A percentile compares a stretch with the other conserved stretches of the same genome.
Evolutionary conservation across 2,329 filamentous ascomycete genomes (phyloP).

Genomic region (Alternaria tenuissima): DNA sequence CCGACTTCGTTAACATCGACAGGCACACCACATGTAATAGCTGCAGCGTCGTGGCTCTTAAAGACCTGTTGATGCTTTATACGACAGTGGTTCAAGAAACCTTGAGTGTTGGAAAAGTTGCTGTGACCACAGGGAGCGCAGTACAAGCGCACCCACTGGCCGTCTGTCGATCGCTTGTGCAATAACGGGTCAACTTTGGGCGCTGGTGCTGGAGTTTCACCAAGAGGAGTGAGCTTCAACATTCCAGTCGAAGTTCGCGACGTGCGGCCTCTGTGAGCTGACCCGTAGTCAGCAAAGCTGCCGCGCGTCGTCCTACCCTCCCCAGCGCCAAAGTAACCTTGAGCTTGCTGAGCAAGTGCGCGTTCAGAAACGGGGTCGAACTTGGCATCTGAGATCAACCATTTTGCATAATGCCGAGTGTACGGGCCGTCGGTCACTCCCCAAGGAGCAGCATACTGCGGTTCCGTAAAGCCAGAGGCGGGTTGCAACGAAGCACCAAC

Average conservation of each 20-base stretch:
- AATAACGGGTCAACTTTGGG: conserved; percentile 82
- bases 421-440: conserved; percentile 93
- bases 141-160: conserved; percentile 85
- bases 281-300: conserved; percentile 67
- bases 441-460: conserved; percentile 84
- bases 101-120: conserved; percentile 95
- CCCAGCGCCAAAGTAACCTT: conserved; percentile 48
- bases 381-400: conserved; percentile 86
- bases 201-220: conserved; percentile 55
- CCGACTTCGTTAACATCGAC: conserved; percentile 72
- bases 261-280: conserved; percentile 62
- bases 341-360: conserved; percentile 45
- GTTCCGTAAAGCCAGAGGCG: conserved; percentile 69
- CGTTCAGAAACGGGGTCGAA: conserved; percentile 70
- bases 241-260: conserved; percentile 65
- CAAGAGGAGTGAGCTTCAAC: conserved; percentile 53
- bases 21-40: conserved; percentile 83
- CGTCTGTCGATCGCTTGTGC: conserved; percentile 82
- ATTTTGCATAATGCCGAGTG: conserved; percentile 91
- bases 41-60: conserved; percentile 95
- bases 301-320: conserved; percentile 84
- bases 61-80: conserved; percentile 94
- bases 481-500: conserved; percentile 74
- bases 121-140: conserved; percentile 86
- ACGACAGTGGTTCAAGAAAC: conserved; percentile 99